Percentiles rank a stretch among this genome's conserved stretches.
Conservation (phyloP, 305 asterid species). For the Solanum aculeatissimum region DNA sequence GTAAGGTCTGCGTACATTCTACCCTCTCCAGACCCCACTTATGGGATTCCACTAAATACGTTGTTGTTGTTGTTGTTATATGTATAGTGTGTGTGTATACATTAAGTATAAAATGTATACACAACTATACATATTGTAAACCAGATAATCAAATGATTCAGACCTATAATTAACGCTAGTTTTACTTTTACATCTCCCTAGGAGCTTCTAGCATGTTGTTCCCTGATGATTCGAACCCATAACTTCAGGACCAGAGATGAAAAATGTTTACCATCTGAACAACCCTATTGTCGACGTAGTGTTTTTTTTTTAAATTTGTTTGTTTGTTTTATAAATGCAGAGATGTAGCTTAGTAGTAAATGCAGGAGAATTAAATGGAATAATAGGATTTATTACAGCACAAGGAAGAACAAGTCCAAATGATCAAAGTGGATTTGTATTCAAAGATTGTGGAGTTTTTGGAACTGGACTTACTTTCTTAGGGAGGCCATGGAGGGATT, state of each 20-base stretch:
- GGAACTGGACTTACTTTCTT: conserved; percentile 44
- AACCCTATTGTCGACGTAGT: background rate
- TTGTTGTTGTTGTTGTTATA: no score
- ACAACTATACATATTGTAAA: background rate
- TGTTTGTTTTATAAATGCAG: conserved; percentile 6
- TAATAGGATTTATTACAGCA: conserved; percentile 37
- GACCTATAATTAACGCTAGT: background rate
- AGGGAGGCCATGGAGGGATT: conserved; percentile 75
- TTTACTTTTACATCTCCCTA: background rate
- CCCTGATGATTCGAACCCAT: background rate
- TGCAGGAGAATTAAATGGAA: conserved; percentile 17
- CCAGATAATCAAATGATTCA: background rate
- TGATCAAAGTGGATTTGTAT: conserved; percentile 45
- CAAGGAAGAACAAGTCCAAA: conserved; percentile 33
- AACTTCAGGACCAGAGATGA: background rate
- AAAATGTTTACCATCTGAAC: background rate
- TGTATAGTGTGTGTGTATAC: background rate
- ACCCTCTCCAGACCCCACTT: no score
- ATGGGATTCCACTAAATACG: no score
- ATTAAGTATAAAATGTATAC: background rate
- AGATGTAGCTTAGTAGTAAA: conserved; percentile 29
- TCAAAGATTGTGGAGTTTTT: conserved; percentile 30
- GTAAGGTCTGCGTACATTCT: no score
- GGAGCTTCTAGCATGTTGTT: background rate
- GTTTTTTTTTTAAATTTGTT: background rate